Evolutionary conservation across 352 stramenopile species (phyloP), one percentile per base, ranked within the genome.

Genomic region (Pythium graminicola): DNA sequence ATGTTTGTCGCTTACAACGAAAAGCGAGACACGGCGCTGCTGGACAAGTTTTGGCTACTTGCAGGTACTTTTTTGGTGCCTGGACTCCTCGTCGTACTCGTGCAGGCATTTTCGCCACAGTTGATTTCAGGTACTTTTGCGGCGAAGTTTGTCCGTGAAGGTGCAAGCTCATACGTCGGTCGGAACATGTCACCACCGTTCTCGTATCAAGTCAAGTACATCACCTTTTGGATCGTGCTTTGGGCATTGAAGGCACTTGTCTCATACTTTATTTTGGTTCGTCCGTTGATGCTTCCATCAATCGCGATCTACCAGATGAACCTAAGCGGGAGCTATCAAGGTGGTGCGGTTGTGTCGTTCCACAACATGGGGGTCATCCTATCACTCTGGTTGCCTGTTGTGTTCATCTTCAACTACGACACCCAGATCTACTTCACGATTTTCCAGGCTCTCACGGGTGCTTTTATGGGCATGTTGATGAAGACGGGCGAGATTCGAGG

Each of bases 391-490:
- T 23, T 66, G n/a, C 69, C 69, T 1, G 56, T 75, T 6, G 54
- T 77, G 8, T 75, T 77, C 43, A 63, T 77, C 39, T 77, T 74
- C 65, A 75, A 70, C 64, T 77, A 74, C 60, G 69, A 77, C 46
- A 73, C 69, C 28, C 69, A 77, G 45, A 77, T 74, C 32, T 77
- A 75, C 55, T 77, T 74, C 32, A 75, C 69, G 14, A 68, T 65
- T 14, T 62, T 77, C 46, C 65, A 77, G 51, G 64, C 64, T 0
- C n/a, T 71, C 13, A 20, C 65, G 6, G 68, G 68, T 43, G 59
- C 35, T 14, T 57, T 69, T 33, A 57, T 59, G 62, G 69, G 69
- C 23, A 51, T 67, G 19, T 32, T 67, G 10, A 75, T 77, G 69
- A 77, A 77, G 54, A 69, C 65, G 32, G 65, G 69, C 26, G 69